Evolutionary conservation across 73 alveolate species (phyloP).

Genomic region (Paramecium primaurelia): DNA sequence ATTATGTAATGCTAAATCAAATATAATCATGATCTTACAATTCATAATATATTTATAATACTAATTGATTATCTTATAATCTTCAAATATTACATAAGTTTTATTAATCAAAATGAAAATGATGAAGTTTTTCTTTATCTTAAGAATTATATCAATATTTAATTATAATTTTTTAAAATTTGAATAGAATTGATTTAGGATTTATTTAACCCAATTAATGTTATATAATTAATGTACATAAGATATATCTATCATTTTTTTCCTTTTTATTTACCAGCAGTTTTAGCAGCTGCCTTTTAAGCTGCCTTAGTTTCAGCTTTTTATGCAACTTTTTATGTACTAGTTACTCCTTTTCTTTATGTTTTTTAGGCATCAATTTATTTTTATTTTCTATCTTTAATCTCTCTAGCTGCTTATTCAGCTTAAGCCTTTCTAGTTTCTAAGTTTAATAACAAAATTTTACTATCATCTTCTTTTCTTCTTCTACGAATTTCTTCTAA

Average conservation of each 20-base stretch:
- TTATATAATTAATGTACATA: background rate
- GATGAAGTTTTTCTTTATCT: no score
- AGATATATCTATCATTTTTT: background rate
- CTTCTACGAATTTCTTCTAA: constrained; percentile 88
- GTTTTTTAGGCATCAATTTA: constrained; percentile 42
- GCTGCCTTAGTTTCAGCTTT: background rate
- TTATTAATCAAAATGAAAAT: background rate
- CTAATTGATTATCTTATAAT: background rate
- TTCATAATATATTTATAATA: background rate
- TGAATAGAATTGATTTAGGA: background rate
- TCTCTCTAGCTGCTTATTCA: constrained; percentile 83
- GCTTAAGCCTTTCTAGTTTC: constrained; percentile 73
- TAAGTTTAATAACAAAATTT: background rate
- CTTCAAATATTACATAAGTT: no score
- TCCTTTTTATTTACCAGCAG: background rate
- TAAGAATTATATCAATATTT: background rate
- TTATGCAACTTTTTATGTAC: background rate
- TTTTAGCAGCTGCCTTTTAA: background rate
- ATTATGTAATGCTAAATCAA: background rate
- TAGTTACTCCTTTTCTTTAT: background rate
- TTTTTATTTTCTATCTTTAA: constrained; percentile 74
- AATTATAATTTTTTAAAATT: background rate
- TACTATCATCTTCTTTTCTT: constrained; percentile 66
- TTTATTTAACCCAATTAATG: background rate
- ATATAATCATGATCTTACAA: background rate